Base-by-base conservation (phyloP, 331 rosid species). In the Saraca asoca region DNA sequence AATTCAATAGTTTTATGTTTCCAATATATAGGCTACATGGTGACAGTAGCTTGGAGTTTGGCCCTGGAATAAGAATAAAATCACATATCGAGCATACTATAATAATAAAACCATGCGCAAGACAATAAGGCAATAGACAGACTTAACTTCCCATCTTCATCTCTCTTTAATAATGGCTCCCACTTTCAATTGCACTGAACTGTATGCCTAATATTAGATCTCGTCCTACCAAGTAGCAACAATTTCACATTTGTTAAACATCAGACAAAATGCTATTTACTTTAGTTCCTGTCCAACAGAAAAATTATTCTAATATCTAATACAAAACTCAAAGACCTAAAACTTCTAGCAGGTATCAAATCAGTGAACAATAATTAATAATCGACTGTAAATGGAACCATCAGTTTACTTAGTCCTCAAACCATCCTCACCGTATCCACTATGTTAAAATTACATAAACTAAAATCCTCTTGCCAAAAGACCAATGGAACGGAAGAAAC, bases 221-320 rank as follows among this genome's bases (percentile, higher is more conserved):
- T 60, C 62, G 4, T 39, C 45, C 57, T 1, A 55, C 54, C 67
- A 62, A 24, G 50, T 37, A 64, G 33, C n/a, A n/a, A n/a, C n/a
- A n/a, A n/a, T n/a, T 52, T 59, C 73, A 57, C 45, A 46, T 6
- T 64, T 42, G 62, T 24, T 37, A 33, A 44, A 14, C 14, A 19
- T 37, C n/a, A n/a, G n/a, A n/a, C n/a, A n/a, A n/a, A n/a, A n/a
- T n/a, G n/a, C n/a, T n/a, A n/a, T n/a, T n/a, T n/a, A n/a, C n/a
- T n/a, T n/a, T n/a, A n/a, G n/a, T n/a, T n/a, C n/a, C n/a, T n/a
- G n/a, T n/a, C n/a, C n/a, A n/a, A n/a, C n/a, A n/a, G n/a, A n/a
- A n/a, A n/a, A n/a, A n/a, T n/a, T n/a, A n/a, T n/a, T n/a, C n/a
- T n/a, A n/a, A n/a, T n/a, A n/a, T n/a, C n/a, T n/a, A n/a, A n/a